These are phyloP conservation scores for Solanum medicagineum DNA, from an alignment of 257 asterid species.

Conservation along the genomic window DNA sequence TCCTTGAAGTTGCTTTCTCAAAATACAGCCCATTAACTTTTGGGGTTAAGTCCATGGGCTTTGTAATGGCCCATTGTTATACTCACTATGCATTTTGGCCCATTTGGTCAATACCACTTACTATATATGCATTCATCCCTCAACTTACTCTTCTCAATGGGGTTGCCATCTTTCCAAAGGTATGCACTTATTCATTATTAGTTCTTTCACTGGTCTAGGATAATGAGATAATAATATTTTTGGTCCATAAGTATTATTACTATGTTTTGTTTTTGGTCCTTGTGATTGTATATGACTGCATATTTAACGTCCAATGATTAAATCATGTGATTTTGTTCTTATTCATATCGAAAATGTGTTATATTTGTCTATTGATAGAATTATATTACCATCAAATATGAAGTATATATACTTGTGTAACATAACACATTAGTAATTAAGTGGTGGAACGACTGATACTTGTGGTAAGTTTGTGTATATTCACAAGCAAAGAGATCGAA, in stretches of 20 bases:
- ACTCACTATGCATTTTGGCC: constrained; percentile 60
- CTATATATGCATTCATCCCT: constrained; percentile 53
- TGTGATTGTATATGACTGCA: background rate
- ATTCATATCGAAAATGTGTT: background rate
- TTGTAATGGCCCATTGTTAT: constrained; percentile 37
- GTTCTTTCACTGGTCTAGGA: background rate
- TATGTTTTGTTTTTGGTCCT: background rate
- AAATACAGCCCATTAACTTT: constrained; percentile 40
- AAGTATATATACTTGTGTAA: background rate
- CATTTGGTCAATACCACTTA: constrained; percentile 44
- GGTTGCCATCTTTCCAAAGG: constrained; percentile 59
- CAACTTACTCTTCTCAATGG: constrained; percentile 35
- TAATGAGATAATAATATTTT: no score
- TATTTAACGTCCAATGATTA: background rate
- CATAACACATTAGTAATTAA: background rate
- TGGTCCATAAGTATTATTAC: no score
- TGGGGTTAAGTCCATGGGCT: constrained; percentile 34
- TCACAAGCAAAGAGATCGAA: background rate
- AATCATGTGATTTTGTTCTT: background rate
- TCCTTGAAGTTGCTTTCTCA: constrained; percentile 53
- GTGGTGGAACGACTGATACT: background rate
- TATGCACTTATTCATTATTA: background rate
- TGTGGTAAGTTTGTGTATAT: background rate
- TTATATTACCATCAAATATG: background rate
- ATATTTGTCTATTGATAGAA: no score